Evolutionary conservation across 768 basidiomycete species (phyloP).

Genomic region (Serendipita sp.): DNA sequence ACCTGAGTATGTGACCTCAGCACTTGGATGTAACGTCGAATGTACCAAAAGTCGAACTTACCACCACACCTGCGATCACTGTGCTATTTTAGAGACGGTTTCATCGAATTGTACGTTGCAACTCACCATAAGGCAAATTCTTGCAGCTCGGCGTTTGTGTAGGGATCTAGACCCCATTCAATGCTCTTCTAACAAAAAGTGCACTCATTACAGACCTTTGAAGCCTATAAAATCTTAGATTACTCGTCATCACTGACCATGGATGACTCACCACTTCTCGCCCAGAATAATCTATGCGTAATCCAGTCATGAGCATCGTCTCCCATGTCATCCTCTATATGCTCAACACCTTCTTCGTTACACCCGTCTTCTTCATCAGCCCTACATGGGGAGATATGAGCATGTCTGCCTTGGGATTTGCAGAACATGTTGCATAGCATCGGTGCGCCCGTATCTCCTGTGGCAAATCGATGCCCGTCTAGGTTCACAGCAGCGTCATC

Average conservation of each 20-base stretch:
- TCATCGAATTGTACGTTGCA: not conserved
- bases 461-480: slow-evolving; percentile 30
- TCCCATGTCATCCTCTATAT: slow-evolving; percentile 18
- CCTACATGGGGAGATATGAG: slow-evolving; percentile 41
- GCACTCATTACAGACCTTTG: slow-evolving; percentile 23
- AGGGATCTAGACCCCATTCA: slow-evolving; percentile 31
- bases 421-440: slow-evolving; percentile 48
- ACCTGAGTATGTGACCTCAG: slow-evolving; percentile 20
- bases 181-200: not conserved
- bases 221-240: slow-evolving; percentile 25
- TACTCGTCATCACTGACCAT: not conserved
- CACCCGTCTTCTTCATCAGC: slow-evolving; percentile 24
- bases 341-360: slow-evolving; percentile 28
- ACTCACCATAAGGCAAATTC: slow-evolving; percentile 38
- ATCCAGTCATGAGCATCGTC: slow-evolving; percentile 36
- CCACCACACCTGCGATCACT: slow-evolving; percentile 39
- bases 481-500: slow-evolving; percentile 34
- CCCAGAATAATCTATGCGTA: slow-evolving; percentile 40
- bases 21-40: not conserved
- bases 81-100: not conserved
- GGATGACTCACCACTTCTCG: slow-evolving; percentile 30
- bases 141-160: slow-evolving; percentile 38
- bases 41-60: slow-evolving; percentile 11
- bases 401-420: slow-evolving; percentile 38
- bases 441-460: slow-evolving; percentile 39